Evolutionary conservation across 2,329 filamentous ascomycete species (phyloP).

Genomic region (Aspergillus brasiliensis): DNA sequence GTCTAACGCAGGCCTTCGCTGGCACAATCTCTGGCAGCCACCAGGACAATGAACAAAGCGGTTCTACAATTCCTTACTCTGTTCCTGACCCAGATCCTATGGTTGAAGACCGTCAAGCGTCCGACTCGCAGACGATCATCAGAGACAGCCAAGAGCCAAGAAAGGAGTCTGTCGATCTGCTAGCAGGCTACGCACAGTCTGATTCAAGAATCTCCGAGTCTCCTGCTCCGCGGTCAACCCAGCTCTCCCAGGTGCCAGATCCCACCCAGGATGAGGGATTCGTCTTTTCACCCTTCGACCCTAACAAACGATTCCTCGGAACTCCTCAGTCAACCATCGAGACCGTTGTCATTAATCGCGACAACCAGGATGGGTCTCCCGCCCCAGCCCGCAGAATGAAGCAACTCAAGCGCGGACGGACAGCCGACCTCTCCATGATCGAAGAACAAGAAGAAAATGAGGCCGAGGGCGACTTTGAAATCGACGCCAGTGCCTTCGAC

Average conservation of each 20-base stretch:
- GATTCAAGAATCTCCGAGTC: constrained; percentile 40
- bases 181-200: constrained; percentile 36
- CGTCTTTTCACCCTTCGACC: constrained; percentile 70
- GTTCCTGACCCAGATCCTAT: constrained; percentile 60
- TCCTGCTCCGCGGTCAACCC: constrained; percentile 47
- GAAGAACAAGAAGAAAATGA: constrained; percentile 44
- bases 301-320: constrained; percentile 63
- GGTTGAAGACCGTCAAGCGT: constrained; percentile 60
- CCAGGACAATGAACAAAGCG: constrained; percentile 49
- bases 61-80: constrained; percentile 48
- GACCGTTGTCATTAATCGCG: constrained; percentile 59
- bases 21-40: constrained; percentile 76
- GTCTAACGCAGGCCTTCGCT: constrained; percentile 86
- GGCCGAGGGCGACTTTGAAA: constrained; percentile 39
- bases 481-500: constrained; percentile 62
- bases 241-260: constrained; percentile 70
- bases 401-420: constrained; percentile 53
- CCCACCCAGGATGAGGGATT: constrained; percentile 82
- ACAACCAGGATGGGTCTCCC: constrained; percentile 60
- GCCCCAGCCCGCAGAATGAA: constrained; percentile 61
- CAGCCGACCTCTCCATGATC: constrained; percentile 49
- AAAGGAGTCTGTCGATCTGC: constrained; percentile 49
- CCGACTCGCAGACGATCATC: constrained; percentile 63
- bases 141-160: constrained; percentile 58
- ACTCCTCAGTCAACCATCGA: constrained; percentile 69